Base-by-base conservation (phyloP, 2,329 filamentous ascomycete species). In the Stachybotrys chlorohalonatus region DNA sequence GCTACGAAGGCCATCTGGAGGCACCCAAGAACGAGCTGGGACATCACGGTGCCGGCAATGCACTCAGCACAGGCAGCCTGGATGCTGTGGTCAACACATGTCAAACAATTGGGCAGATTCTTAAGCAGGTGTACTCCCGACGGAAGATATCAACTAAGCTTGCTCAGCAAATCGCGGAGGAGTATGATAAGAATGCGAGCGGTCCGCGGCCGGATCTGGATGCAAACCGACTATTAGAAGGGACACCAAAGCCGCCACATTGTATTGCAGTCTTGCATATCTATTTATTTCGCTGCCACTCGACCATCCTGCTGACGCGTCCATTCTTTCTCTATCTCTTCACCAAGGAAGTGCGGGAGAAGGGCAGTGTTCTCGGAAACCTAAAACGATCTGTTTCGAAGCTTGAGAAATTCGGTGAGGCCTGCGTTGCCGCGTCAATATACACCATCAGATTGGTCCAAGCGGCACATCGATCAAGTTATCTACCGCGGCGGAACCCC, bases 271-370 rank as follows among this genome's bases (percentile, higher is more conserved):
- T 83, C n/a, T 67, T 87, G 6, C 84, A 87, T 58, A 72, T 79
- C 55, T 84, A 85, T 56, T 69, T 87, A 30, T 70, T 86, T 42
- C 81, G 85, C 55, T 80, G 77, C 54, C 83, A 87, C 62, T 81
- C 82, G 0, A 76, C 85, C 47, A 77, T 87, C 31, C 72, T 87
- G 0, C 73, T 87, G 1, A 84, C 81, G 1, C 74, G 84, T 31
- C 84, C 85, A 0, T 86, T 87, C 63, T 83, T 86, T 55, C 68
- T 86, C 13, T 80, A 78, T 55, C 73, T 83, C 11, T 71, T 84
- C 47, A 81, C 73, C 54, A 68, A 70, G 62, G 62, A 66, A 2
- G 65, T 68, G 15, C 52, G 57, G n/a, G 51, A 51, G 11, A 53
- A 50, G 7, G 47, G 52, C 2, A 54, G 54, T 4, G 49, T 17